Evolutionary conservation across 768 basidiomycete genomes (phyloP), one percentile per base, ranked within the genome.

Genomic region (Psilocybe subaeruginosa): DNA sequence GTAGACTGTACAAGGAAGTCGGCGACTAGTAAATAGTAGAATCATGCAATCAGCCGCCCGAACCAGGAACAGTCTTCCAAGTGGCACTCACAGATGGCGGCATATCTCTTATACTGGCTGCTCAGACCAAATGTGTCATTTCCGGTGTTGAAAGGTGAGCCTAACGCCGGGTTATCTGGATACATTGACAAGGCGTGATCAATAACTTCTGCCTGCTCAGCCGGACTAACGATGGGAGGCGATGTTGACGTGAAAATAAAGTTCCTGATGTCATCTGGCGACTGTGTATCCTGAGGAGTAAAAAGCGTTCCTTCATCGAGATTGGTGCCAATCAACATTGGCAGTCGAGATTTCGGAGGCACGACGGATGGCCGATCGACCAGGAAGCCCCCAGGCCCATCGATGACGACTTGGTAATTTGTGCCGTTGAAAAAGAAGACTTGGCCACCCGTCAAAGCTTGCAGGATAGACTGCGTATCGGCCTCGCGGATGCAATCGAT

Each of bases 81-180:
- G 37, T 17, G 41, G 41, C 41, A 57, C 70, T 49, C 50, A 73
- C 74, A 54, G 11, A 78, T 58, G 0, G 71, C 64, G 0, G 76
- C 58, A 23, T 60, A 64, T 14, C 74, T 70, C 58, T 77, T 74
- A 61, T 68, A 77, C 14, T 67, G 49, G 27, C 51, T 41, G 16
- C 59, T 62, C 16, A 77, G 60, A 0, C 80, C 79, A 60, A 80
- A 82, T 0, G 78, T 77, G 23, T 78, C 64, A 54, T 77, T 73
- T 3, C 81, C 79, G 2, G 80, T 82, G 2, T 69, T 70, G 56
- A 75, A 83, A 0, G 82, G 82, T 0, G 78, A 76, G 1, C 81
- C 81, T 29, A 71, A 56, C 3, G 77, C 68, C n/a, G 81, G 75
- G 23, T 68, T 63, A 48, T 78, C 66, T 1, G 80, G 80, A 64